Conservation (phyloP, 805 yeast species). For the Priceomyces carsonii region DNA sequence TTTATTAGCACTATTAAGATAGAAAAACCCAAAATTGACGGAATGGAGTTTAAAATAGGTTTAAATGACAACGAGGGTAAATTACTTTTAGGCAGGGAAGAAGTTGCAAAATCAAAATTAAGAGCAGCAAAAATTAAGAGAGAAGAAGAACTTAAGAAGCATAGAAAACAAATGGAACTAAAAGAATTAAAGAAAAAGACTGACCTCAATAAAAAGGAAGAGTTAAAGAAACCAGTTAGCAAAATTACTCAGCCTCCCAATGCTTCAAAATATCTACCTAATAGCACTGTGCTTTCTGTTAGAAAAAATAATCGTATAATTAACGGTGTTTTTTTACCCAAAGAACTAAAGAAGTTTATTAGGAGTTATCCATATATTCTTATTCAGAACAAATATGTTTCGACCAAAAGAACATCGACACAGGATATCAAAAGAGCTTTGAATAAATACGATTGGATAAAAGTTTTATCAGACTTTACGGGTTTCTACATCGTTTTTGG, state of each 20-base stretch:
- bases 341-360: slow-evolving; percentile 48
- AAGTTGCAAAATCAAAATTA: slow-evolving; percentile 31
- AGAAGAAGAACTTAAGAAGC: slow-evolving; percentile 37
- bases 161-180: slow-evolving; percentile 13
- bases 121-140: slow-evolving; percentile 23
- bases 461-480: slow-evolving; percentile 58
- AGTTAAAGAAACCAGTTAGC: slow-evolving; percentile 10
- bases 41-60: slow-evolving; percentile 53
- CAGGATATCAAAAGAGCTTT: slow-evolving; percentile 61
- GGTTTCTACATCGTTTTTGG: slow-evolving; percentile 79
- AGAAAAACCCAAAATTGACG: slow-evolving; percentile 47
- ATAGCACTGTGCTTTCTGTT: slow-evolving; percentile 35
- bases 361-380: slow-evolving; percentile 59
- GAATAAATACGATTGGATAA: slow-evolving; percentile 62
- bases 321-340: slow-evolving; percentile 45
- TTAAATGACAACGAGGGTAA: slow-evolving; percentile 48
- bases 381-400: slow-evolving; percentile 51
- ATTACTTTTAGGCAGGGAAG: slow-evolving; percentile 36
- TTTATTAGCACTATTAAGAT: slow-evolving; percentile 26
- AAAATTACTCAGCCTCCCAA: slow-evolving; percentile 3
- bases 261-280: slow-evolving; percentile 20
- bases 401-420: slow-evolving; percentile 48
- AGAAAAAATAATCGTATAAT: slow-evolving; percentile 31
- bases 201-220: slow-evolving; percentile 19
- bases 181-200: slow-evolving; percentile 15